Conservation (phyloP, 139 green algal genomes). For the Chlorella ohadii region DNA sequence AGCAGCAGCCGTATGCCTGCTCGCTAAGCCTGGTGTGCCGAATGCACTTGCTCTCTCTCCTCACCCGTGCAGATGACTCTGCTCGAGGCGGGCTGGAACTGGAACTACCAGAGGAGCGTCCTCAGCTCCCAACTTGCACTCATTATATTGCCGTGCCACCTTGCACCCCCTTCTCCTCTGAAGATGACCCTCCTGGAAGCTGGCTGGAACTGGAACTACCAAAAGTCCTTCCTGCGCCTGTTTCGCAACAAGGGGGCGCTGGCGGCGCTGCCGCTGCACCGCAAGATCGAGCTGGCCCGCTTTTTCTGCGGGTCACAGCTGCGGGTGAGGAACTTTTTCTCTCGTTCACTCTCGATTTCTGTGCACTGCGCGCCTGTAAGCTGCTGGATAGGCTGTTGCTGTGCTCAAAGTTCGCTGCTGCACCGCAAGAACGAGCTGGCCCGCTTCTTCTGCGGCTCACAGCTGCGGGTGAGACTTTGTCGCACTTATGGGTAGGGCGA, state of each 20-base stretch:
- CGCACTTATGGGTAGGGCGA: too few species aligned
- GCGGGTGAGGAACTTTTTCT: not conserved
- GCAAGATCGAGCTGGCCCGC: constrained; percentile 38
- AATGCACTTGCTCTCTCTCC: too few species aligned
- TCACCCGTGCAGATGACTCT: constrained; percentile 51
- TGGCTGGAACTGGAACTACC: constrained; percentile 65
- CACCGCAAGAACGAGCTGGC: constrained; percentile 38
- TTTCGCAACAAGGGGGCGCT: constrained; percentile 63
- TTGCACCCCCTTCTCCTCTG: not conserved
- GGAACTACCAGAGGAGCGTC: constrained; percentile 61
- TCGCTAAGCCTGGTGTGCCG: too few species aligned
- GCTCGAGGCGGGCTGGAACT: constrained; percentile 64
- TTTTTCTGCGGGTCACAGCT: constrained; percentile 20
- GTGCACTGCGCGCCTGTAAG: too few species aligned
- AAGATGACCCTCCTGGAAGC: constrained; percentile 59
- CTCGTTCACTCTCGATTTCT: too few species aligned
- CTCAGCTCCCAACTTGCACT: too few species aligned
- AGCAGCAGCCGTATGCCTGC: too few species aligned
- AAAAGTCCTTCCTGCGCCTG: constrained; percentile 60
- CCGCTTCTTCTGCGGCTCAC: constrained; percentile 2
- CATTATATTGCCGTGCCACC: too few species aligned
- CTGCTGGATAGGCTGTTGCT: too few species aligned
- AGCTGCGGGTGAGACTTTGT: constrained; percentile 3
- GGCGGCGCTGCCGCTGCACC: constrained; percentile 22
- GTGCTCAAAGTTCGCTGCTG: too few species aligned